Evolutionary conservation across 2,329 filamentous ascomycete genomes (phyloP), one percentile per base, ranked within the genome.

Genomic region (Aspergillus sergii): DNA sequence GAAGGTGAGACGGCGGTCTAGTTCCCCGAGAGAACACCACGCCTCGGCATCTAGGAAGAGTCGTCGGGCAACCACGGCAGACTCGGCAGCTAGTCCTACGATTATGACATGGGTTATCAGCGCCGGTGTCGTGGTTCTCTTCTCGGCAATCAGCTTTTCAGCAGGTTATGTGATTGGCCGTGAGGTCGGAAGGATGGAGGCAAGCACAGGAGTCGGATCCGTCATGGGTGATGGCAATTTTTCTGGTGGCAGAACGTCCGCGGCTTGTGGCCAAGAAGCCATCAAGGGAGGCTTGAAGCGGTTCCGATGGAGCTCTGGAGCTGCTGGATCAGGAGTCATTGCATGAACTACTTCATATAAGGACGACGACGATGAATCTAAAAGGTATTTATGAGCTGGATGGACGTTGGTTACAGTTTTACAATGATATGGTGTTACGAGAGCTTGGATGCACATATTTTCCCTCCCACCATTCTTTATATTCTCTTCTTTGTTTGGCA

Each of bases 61-160:
- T n/a, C 77, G 75, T 19, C 76, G 73, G 8, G 62, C 70, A 5
- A 72, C 64, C 45, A 59, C 74, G 45, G 61, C 72, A 2, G 75
- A 80, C 21, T 69, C 74, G 7, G 69, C 75, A 8, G 81, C 86
- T 62, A 85, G 81, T 36, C 87, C 87, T 0, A 89, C 87, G 0
- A 77, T 89, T 10, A 83, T 89, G 68, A 89, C 87, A 0, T 90
- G 88, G 88, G 85, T 89, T 5, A 84, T 89, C 54, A 87, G 86
- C 56, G 88, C 88, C 0, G 87, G 88, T 2, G 86, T 89, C 21
- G 85, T 89, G 1, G 85, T 89, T 2, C 80, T 89, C 0, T 84
- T 89, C 60, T 87, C 85, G 19, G 88, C 87, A 2, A 83, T 89
- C 65, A 88, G 86, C 68, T 90, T 89, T 73, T 86, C 85, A 0